Percentiles rank a stretch among this genome's conserved stretches.
phyloP scores from a whole-genome alignment of 768 basidiomycete genomes.

The Suillus variegatus region DNA sequence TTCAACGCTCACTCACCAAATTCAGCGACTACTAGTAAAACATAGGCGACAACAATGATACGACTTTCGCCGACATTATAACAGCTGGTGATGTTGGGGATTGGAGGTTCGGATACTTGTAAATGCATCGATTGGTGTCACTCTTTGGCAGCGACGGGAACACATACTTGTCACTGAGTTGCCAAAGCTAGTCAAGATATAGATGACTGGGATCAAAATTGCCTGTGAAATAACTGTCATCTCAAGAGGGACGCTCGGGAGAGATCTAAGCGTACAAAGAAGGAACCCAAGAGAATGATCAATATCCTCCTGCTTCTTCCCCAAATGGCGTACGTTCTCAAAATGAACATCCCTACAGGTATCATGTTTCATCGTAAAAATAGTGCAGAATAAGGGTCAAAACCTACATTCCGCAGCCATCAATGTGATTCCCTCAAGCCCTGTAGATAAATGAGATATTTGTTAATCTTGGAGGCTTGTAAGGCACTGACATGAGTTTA shows the following conservation, averaged over 20 bases:
- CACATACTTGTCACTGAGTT: background rate
- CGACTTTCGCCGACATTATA: constrained; percentile 3
- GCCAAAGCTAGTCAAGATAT: background rate
- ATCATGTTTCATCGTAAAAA: background rate
- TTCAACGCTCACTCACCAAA: constrained; percentile 2
- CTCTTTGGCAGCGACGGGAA: background rate
- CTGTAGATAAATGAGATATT: background rate
- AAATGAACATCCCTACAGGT: constrained; percentile 5
- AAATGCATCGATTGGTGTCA: background rate
- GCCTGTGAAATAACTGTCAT: background rate
- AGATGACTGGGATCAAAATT: background rate
- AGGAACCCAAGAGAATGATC: background rate
- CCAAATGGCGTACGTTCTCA: constrained; percentile 6
- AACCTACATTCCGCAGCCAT: constrained; percentile 2
- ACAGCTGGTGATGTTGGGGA: constrained; percentile 5
- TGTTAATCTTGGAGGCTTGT: background rate
- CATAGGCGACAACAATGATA: background rate
- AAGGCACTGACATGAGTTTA: constrained; percentile 7
- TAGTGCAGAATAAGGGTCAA: background rate
- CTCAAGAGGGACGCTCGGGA: background rate
- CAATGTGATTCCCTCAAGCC: constrained; percentile 2
- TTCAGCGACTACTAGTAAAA: background rate
- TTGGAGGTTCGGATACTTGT: background rate
- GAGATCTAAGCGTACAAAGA: background rate
- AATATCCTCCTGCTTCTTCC: constrained; percentile 3